Conservation (phyloP, 2,329 filamentous ascomycete genomes). For the Chrysosporium queenslandicum region DNA sequence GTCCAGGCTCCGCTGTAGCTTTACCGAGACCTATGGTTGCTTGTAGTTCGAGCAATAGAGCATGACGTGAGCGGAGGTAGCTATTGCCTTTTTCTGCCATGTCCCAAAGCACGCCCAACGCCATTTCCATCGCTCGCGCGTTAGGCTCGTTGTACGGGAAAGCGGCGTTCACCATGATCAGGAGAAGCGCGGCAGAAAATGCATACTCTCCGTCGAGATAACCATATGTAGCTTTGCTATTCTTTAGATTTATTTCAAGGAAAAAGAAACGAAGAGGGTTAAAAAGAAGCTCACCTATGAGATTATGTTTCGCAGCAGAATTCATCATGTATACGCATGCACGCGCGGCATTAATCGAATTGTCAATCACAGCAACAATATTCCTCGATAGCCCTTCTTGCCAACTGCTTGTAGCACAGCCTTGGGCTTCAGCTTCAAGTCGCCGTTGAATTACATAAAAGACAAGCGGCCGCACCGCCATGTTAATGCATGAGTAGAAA, state of each 20-base stretch:
- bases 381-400: slow-evolving; percentile 40
- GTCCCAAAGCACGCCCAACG: slow-evolving; percentile 39
- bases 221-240: slow-evolving; percentile 42
- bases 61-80: slow-evolving; percentile 37
- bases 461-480: slow-evolving; percentile 46
- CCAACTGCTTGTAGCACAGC: slow-evolving; percentile 29
- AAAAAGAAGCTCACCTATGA: slow-evolving; percentile 37
- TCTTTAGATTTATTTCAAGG: neutral
- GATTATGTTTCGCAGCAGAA: slow-evolving; percentile 40
- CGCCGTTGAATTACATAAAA: slow-evolving; percentile 46
- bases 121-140: slow-evolving; percentile 38
- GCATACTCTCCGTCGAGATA: slow-evolving; percentile 50
- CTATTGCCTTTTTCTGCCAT: slow-evolving; percentile 48
- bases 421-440: slow-evolving; percentile 29
- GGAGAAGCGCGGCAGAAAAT: slow-evolving; percentile 45
- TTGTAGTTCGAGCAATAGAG: slow-evolving; percentile 31
- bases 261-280: neutral
- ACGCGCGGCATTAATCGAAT: slow-evolving; percentile 43
- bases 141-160: slow-evolving; percentile 41
- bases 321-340: slow-evolving; percentile 43
- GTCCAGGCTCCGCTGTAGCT: neutral
- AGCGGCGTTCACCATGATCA: slow-evolving; percentile 47
- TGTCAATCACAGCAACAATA: slow-evolving; percentile 44
- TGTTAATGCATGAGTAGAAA: slow-evolving; percentile 50
- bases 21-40: slow-evolving; percentile 22